These are phyloP conservation scores for Magnusiomyces ingens DNA, from an alignment of 1,139 yeast genomes.

Conservation along the genomic window DNA sequence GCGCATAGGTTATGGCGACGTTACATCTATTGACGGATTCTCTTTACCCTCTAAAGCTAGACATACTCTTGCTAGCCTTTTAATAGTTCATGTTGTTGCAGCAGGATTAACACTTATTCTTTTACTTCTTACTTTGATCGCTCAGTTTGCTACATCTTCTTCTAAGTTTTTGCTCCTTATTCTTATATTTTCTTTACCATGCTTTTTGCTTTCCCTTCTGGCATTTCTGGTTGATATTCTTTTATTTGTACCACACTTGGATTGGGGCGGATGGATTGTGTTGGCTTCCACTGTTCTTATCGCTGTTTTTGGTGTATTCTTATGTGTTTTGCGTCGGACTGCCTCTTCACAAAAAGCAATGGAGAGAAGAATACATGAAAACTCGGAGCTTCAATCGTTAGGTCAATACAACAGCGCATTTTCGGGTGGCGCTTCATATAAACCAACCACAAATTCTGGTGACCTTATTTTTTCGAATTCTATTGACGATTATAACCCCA, in stretches of 20 bases:
- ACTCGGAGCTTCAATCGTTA: slow-evolving; percentile 23
- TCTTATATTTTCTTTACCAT: slow-evolving; percentile 40
- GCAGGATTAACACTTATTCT: slow-evolving; percentile 65
- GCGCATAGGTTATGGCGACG: slow-evolving; percentile 44
- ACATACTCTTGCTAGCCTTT: slow-evolving; percentile 57
- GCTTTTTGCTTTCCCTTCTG: slow-evolving; percentile 43
- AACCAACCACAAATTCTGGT: slow-evolving; percentile 4
- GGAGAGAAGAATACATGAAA: slow-evolving; percentile 26
- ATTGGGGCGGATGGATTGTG: slow-evolving; percentile 51
- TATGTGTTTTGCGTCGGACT: slow-evolving; percentile 48
- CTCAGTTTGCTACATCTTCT: slow-evolving; percentile 36
- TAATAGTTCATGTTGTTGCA: slow-evolving; percentile 77
- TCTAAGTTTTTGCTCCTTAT: slow-evolving; percentile 35
- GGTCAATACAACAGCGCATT: slow-evolving; percentile 11
- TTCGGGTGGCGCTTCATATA: slow-evolving; percentile 8
- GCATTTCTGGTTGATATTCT: slow-evolving; percentile 51
- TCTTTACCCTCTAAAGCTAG: slow-evolving; percentile 52
- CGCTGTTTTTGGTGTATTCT: slow-evolving; percentile 37
- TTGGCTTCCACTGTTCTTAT: slow-evolving; percentile 41
- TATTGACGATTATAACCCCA: neutral
- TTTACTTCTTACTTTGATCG: slow-evolving; percentile 33
- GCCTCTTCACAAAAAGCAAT: slow-evolving; percentile 42
- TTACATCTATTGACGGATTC: slow-evolving; percentile 37
- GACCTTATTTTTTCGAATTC: slow-evolving; percentile 4
- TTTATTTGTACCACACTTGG: slow-evolving; percentile 45